Conservation (phyloP, 2,329 filamentous ascomycete species). For the Arthrinium puccinioides region DNA sequence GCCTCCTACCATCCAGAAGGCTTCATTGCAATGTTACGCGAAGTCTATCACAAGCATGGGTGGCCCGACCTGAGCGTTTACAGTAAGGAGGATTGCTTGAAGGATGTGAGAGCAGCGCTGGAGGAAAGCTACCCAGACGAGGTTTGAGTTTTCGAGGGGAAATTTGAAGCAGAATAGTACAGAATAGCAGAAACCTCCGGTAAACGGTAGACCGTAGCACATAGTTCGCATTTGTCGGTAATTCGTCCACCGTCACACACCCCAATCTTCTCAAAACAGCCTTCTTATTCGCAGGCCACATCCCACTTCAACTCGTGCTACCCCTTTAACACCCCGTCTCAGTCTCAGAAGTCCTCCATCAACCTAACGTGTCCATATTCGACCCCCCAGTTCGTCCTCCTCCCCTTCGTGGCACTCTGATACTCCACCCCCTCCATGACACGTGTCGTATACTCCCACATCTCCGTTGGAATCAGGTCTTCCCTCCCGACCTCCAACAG, state of each 20-base stretch:
- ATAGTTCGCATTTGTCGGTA: too few species aligned
- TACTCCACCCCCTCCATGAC: neutral
- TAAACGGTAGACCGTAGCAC: too few species aligned
- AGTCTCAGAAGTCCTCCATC: too few species aligned
- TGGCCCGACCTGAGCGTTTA: conserved; percentile 23
- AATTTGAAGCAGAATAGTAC: too few species aligned
- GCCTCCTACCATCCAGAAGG: conserved; percentile 9
- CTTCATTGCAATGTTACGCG: conserved; percentile 11
- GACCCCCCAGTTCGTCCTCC: neutral
- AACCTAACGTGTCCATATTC: neutral
- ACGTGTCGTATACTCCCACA: neutral
- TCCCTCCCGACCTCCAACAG: conserved; percentile 1
- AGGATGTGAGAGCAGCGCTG: conserved; percentile 2
- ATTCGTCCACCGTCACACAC: too few species aligned
- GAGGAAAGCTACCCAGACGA: neutral
- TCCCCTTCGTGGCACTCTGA: neutral
- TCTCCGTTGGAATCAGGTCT: neutral
- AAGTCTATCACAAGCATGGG: conserved; percentile 22
- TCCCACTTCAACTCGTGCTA: too few species aligned
- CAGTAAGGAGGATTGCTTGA: conserved; percentile 19
- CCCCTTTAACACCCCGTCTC: too few species aligned
- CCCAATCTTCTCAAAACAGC: too few species aligned
- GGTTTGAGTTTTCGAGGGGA: too few species aligned
- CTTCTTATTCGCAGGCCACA: too few species aligned
- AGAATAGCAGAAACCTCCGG: too few species aligned